Percentiles rank a stretch among this genome's conserved stretches.
Evolutionary conservation across 2,329 filamentous ascomycete species (phyloP).

Genomic region (Cladophialophora chaetospira): DNA sequence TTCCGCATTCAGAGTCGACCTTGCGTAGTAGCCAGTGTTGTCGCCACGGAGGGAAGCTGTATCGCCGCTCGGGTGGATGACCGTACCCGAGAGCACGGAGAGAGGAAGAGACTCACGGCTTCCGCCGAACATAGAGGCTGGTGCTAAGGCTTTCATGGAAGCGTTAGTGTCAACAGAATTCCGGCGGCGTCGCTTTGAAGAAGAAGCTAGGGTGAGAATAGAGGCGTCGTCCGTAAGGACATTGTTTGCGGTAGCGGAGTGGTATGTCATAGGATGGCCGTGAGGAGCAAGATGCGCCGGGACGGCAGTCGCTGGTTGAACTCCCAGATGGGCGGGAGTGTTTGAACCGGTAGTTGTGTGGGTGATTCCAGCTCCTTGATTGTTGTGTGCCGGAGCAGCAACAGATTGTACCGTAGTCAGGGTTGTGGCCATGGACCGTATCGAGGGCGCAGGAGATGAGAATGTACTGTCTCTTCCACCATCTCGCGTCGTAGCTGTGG

Average conservation of each 20-base stretch:
- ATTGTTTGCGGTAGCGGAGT: slow-evolving; percentile 63
- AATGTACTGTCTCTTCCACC: slow-evolving; percentile 70
- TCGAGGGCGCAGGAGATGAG: slow-evolving; percentile 65
- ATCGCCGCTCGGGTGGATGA: slow-evolving; percentile 48
- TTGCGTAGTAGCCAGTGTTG: slow-evolving; percentile 49
- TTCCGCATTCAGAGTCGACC: slow-evolving; percentile 59
- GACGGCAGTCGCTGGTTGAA: slow-evolving; percentile 62
- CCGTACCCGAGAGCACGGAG: slow-evolving; percentile 61
- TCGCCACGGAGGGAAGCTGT: slow-evolving; percentile 40
- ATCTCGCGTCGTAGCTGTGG: slow-evolving; percentile 61
- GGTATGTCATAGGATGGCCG: slow-evolving; percentile 59
- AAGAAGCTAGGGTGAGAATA: slow-evolving; percentile 65
- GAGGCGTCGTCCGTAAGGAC: slow-evolving; percentile 67
- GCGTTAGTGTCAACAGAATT: slow-evolving; percentile 67
- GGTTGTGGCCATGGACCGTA: slow-evolving; percentile 66
- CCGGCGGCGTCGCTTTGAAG: slow-evolving; percentile 63
- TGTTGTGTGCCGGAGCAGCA: slow-evolving; percentile 52
- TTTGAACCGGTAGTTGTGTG: slow-evolving; percentile 35
- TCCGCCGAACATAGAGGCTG: slow-evolving; percentile 65
- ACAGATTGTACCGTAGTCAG: slow-evolving; percentile 67
- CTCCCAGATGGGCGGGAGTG: slow-evolving; percentile 53
- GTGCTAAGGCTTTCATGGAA: slow-evolving; percentile 65
- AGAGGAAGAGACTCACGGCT: slow-evolving; percentile 65
- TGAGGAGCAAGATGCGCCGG: slow-evolving; percentile 59
- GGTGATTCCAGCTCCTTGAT: slow-evolving; percentile 37